Evolutionary conservation across 2,329 filamentous ascomycete genomes (phyloP).

Genomic region (Exserohilum turcica): DNA sequence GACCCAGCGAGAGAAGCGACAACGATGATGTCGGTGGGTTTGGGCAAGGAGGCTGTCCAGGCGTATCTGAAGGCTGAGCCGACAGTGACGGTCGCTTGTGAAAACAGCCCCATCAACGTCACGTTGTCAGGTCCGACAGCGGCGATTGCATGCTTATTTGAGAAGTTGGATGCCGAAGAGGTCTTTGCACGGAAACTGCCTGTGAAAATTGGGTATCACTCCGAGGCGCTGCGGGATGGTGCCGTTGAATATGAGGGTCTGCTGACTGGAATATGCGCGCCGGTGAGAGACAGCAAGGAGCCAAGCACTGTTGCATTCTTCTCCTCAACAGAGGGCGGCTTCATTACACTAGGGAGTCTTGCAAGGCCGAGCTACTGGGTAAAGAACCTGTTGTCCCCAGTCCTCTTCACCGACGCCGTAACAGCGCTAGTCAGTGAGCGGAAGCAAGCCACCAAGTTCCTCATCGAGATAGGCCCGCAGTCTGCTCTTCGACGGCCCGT

Average conservation of each 20-base stretch:
- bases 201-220: constrained; percentile 54
- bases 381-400: constrained; percentile 10
- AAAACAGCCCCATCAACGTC: constrained; percentile 48
- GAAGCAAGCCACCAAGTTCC: background rate
- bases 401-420: constrained; percentile 8
- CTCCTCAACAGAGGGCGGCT: constrained; percentile 3
- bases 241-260: background rate
- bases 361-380: constrained; percentile 9
- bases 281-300: background rate
- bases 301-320: constrained; percentile 2
- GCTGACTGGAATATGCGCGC: background rate
- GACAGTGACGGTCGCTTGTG: constrained; percentile 9
- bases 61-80: constrained; percentile 7
- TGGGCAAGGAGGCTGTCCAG: constrained; percentile 3
- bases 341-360: constrained; percentile 1
- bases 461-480: constrained; percentile 20
- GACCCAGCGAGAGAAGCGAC: background rate
- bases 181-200: constrained; percentile 49
- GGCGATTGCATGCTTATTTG: constrained; percentile 27
- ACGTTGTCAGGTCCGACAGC: constrained; percentile 51
- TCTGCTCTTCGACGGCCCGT: constrained; percentile 10
- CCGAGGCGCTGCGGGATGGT: constrained; percentile 14
- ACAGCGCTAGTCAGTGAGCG: constrained; percentile 4
- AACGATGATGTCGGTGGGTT: constrained; percentile 8
- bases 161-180: constrained; percentile 39